Conservation (phyloP, 192 early-diverging fungal genomes). For the Spizellomyces sp. region DNA sequence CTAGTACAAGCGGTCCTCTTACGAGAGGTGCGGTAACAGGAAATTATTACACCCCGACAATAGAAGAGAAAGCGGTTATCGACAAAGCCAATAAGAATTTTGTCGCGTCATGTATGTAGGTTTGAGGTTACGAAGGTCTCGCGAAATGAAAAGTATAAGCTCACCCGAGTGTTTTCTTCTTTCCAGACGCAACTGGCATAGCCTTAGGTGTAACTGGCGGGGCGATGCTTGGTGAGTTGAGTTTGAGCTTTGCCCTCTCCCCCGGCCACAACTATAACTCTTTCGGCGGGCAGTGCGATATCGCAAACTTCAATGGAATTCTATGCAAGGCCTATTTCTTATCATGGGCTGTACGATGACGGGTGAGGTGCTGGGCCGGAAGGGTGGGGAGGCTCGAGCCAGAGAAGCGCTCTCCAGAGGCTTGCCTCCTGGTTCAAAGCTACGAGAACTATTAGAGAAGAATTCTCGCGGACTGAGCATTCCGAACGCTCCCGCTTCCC, state of each 20-base stretch:
- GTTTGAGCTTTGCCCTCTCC: no score
- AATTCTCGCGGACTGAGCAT: background rate
- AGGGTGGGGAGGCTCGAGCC: constrained; percentile 21
- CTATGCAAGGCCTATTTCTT: constrained; percentile 9
- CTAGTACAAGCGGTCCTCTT: no score
- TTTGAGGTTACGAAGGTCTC: background rate
- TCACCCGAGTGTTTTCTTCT: background rate
- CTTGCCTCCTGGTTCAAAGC: constrained; percentile 20
- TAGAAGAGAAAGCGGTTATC: constrained; percentile 26
- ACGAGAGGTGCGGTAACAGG: no score
- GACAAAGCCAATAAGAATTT: constrained; percentile 6
- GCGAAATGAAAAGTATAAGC: background rate
- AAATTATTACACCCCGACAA: constrained; percentile 24
- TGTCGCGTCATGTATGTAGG: constrained; percentile 3
- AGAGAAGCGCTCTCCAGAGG: background rate
- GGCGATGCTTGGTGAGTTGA: background rate
- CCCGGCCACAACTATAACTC: no score
- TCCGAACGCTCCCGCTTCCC: background rate
- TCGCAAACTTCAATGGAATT: no score
- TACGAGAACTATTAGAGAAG: constrained; percentile 15
- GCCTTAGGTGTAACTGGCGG: background rate
- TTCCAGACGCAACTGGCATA: background rate
- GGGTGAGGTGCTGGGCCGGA: constrained; percentile 26
- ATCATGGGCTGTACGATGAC: constrained; percentile 1
- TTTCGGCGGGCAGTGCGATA: no score